Conservation (phyloP, 2,329 filamentous ascomycete genomes). For the Diaporthe caulivora region DNA sequence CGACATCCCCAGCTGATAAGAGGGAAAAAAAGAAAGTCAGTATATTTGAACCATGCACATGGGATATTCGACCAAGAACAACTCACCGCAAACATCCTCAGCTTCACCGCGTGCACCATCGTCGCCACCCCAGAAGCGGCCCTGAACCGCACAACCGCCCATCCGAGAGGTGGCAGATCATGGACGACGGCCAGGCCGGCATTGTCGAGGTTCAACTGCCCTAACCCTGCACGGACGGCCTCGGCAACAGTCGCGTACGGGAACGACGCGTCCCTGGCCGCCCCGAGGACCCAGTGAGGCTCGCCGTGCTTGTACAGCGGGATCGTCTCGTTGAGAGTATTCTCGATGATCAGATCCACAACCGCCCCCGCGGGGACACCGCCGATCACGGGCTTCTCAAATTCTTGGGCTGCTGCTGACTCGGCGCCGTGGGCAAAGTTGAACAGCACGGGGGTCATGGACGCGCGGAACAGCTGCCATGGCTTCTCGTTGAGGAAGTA, state of each 20-base stretch:
- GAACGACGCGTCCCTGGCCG: constrained; percentile 31
- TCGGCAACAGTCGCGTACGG: constrained; percentile 23
- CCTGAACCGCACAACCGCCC: constrained; percentile 39
- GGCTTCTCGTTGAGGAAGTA: constrained; percentile 36
- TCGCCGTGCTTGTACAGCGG: constrained; percentile 44
- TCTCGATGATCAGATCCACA: constrained; percentile 35
- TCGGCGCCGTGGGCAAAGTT: constrained; percentile 24
- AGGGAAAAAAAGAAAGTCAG: neutral
- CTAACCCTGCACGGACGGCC: neutral
- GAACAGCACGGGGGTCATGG: constrained; percentile 42
- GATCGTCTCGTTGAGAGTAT: constrained; percentile 28
- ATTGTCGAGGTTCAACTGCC: constrained; percentile 31
- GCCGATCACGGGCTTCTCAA: constrained; percentile 33
- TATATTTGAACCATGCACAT: neutral
- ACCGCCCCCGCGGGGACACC: constrained; percentile 33
- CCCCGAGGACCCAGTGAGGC: constrained; percentile 42
- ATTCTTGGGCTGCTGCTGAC: constrained; percentile 22
- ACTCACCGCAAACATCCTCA: constrained; percentile 40
- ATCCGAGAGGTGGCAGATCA: constrained; percentile 40
- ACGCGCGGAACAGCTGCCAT: constrained; percentile 37
- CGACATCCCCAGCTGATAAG: constrained; percentile 26
- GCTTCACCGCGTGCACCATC: constrained; percentile 40
- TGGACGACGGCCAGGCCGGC: constrained; percentile 37
- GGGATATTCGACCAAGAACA: too few species aligned
- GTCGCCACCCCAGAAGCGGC: constrained; percentile 35